Base-by-base conservation (phyloP, 768 basidiomycete genomes). In the Lentinus brumalis region DNA sequence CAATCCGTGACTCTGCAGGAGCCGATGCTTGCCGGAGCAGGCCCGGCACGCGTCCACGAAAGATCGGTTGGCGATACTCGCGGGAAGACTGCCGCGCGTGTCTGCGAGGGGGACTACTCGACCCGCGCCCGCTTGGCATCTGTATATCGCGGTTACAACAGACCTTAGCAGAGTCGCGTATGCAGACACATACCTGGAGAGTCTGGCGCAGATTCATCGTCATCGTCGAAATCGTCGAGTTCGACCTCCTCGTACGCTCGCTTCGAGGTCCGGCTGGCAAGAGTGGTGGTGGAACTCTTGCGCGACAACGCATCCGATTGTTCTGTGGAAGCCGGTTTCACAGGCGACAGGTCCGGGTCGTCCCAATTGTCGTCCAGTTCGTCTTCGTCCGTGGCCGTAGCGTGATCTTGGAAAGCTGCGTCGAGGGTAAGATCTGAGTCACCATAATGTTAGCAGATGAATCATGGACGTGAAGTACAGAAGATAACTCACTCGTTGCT, bases 171-270 rank as follows among this genome's bases (percentile, higher is more conserved):
- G 14, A 16, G n/a, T 8, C 6, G 8, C 10, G 21, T 21, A 16
- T 2, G 6, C 18, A 21, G 3, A 52, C 0, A 55, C 62, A 18
- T 26, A 66, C 65, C 62, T 30, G 62, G 62, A 31, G 62, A 61
- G 11, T 57, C 50, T 9, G 47, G 7, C 46, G 31, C 15, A 39
- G 29, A 41, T 31, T 54, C 56, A 54, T 46, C 59, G 11, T 53
- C 59, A 15, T 59, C 62, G 44, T 64, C 62, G 39, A 63, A 59
- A 39, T 64, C 66, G 21, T 61, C 62, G 1, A 60, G 54, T 8
- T 64, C 66, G 21, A 62, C 49, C 16, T 67, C 66, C 38, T 63
- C 62, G 42, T 64, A 63, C 16, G 53, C 55, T n/a, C 66, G 53
- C 38, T 67, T 67, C 6, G 62, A 63, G 11, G 66, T 58, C 18